Conservation (phyloP, 345 rosid species). For the Linum lewisii region DNA sequence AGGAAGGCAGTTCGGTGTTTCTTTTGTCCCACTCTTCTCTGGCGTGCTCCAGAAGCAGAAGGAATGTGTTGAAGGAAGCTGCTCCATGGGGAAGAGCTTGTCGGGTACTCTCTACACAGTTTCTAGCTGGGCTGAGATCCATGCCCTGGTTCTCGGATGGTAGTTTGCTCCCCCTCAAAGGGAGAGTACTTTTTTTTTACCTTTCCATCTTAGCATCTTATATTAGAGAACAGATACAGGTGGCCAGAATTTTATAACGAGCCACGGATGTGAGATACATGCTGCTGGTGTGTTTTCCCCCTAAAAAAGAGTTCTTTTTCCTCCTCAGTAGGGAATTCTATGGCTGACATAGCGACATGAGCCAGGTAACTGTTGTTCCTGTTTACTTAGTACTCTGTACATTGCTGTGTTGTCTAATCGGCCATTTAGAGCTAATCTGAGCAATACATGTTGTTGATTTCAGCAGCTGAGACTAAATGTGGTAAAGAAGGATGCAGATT, state of each 20-base stretch:
- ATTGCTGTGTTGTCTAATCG: no score
- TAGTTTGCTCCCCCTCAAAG: slow-evolving; percentile 17
- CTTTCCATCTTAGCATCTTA: background rate
- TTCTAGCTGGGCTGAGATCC: slow-evolving; percentile 84
- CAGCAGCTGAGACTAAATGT: no score
- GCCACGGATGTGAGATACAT: background rate
- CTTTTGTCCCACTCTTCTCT: slow-evolving; percentile 69
- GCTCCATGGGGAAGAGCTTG: slow-evolving; percentile 47
- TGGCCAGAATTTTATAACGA: background rate
- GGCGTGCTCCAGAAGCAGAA: slow-evolving; percentile 71
- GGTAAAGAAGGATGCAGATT: no score
- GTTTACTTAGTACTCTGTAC: no score
- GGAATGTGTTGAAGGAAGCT: slow-evolving; percentile 35
- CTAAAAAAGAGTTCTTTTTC: no score
- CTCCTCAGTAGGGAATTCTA: no score
- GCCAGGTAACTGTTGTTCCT: no score
- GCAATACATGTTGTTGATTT: no score
- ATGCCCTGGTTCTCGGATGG: slow-evolving; percentile 86
- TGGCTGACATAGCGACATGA: no score
- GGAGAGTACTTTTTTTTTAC: background rate
- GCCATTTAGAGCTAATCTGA: no score
- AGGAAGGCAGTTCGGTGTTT: slow-evolving; percentile 70
- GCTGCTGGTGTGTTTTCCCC: background rate
- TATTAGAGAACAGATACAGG: background rate
- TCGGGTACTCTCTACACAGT: slow-evolving; percentile 81